Evolutionary conservation across 2,329 filamentous ascomycete genomes (phyloP), one percentile per base, ranked within the genome.

Genomic region (Fusarium nematophilum): DNA sequence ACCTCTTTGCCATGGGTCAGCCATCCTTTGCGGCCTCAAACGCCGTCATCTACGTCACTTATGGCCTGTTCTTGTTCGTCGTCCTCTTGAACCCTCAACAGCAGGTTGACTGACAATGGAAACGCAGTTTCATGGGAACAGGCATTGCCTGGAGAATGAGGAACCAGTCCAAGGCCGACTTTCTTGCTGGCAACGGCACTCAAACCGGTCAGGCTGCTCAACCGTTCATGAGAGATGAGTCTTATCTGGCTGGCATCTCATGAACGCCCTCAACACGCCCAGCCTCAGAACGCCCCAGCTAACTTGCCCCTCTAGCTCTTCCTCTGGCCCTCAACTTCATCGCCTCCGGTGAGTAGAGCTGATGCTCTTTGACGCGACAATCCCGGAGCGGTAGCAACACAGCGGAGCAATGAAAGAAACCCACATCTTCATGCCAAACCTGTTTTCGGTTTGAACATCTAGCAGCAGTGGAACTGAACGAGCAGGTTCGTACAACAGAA

Each of bases 261-360:
- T 9, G 18, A 18, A 10, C 37, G 49, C 25, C 33, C 33, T 45
- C 44, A 30, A 21, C 8, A n/a, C 10, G 21, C n/a, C 34, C 36
- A 3, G 3, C 6, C 6, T 15, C 27, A 14, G 29, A 17, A 21
- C 38, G 14, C 23, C 23, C 3, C 8, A 21, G 66, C 75, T 79
- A 66, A 79, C 72, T 57, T 44, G 9, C 47, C 60, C 66, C 57
- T 40, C 70, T n/a, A 95, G 91, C 90, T 65, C 79, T 92, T 64
- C 91, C 91, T 68, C 80, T 95, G 76, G 90, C 91, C 75, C 83
- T 95, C 73, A 95, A 95, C 80, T 95, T 95, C 81, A 91, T 95
- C 80, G 91, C 91, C 76, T 92, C 91, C 81, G 90, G 91, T 95
- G 87, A 94, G 91, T 94, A 78, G 76, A 76, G 74, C 68, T 73